Base-by-base conservation (phyloP, 306 rosid species). In the Myrica gale region DNA sequence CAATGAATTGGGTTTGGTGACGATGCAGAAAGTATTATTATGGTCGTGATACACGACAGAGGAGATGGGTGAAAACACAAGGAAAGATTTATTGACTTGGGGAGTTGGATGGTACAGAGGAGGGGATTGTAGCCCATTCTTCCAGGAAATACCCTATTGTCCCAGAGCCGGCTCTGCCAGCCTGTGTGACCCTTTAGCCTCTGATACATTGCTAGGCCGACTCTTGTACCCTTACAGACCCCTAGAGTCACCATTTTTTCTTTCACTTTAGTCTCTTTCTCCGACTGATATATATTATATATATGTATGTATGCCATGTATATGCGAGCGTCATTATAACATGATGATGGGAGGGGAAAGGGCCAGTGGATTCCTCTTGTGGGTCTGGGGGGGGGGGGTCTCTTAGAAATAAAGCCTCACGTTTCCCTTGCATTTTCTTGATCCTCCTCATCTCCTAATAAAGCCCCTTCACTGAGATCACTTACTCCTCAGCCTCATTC, bases 371-470 rank as follows among this genome's bases (percentile, higher is more conserved):
- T 32, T 32, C 37, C 37, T 84, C 90, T 68, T 81, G 82, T 87
- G 90, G 61, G 61, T 5, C 26, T 83, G 90, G 75, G 84, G 86
- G 90, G 75, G 84, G 86, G 26, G 84, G 85, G 74, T 48, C 83
- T 58, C 80, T 65, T 47, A 41, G 23, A 74, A 74, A 77, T 80
- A 69, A 66, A 75, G 62, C 71, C 87, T 78, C 92, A 70, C 92
- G 79, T 85, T 71, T 76, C 58, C 16, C 68, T 81, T 75, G 7
- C 72, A 23, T 5, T 54, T 50, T 54, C 9, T 72, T 56, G 32
- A 74, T 72, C 66, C 52, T 71, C 74, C 19, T 9, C 13, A 5
- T 1, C 7, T 26, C 62, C 77, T 73, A 63, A 51, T 81, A 82
- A 80, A 74, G 65, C 85, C 81, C 85, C 44, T 47, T 52, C 46